Conservation (phyloP, 1,284 basidiomycete genomes). For the Meripilus lineatus region DNA sequence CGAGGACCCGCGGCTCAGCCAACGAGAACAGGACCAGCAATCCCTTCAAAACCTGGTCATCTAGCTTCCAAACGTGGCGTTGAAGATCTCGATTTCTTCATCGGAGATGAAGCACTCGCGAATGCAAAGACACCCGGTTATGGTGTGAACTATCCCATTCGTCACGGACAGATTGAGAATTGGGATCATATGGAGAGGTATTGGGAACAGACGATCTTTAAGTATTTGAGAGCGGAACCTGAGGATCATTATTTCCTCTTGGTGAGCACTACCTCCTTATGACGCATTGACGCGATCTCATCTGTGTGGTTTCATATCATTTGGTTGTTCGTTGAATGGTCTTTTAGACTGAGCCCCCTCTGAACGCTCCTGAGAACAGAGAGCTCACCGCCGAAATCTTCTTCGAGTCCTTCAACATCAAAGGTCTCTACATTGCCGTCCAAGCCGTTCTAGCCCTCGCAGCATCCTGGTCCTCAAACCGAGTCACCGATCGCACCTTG, state of each 20-base stretch:
- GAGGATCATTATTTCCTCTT: conserved; percentile 99
- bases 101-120: conserved; percentile 96
- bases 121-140: conserved; percentile 91
- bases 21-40: conserved; percentile 60
- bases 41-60: conserved; percentile 85
- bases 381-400: conserved; percentile 99
- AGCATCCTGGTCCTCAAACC: conserved; percentile 94
- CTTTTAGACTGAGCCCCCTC: conserved; percentile 90
- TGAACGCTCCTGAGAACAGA: conserved; percentile 98
- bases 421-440: conserved; percentile 96
- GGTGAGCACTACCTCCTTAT: too few species aligned
- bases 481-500: conserved; percentile 88
- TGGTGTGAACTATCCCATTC: conserved; percentile 94
- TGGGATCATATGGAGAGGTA: conserved; percentile 99
- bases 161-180: conserved; percentile 98
- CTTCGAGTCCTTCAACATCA: conserved; percentile 99
- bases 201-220: conserved; percentile 99
- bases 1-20: conserved; percentile 63
- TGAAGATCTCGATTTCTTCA: conserved; percentile 99
- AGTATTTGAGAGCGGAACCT: conserved; percentile 97
- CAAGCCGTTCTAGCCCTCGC: conserved; percentile 99
- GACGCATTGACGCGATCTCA: too few species aligned
- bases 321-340: conserved; percentile 4
- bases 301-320: too few species aligned
- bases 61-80: conserved; percentile 96